Evolutionary conservation across 2,329 filamentous ascomycete species (phyloP), one percentile per base, ranked within the genome.

Genomic region (Nemania sp.): DNA sequence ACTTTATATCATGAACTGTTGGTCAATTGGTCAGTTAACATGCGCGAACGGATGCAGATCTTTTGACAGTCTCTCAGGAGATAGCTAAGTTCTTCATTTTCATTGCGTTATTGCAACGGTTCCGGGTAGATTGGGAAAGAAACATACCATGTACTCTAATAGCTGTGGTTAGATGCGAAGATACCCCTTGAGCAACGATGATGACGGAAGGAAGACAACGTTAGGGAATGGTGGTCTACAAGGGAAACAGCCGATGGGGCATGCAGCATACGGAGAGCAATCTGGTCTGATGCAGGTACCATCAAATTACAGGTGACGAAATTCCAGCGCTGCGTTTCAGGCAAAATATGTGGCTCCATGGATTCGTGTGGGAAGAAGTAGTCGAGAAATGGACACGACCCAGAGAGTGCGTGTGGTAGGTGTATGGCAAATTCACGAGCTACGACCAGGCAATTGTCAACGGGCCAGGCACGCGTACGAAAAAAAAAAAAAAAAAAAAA

Each of bases 101-200:
- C 40, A 56, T 64, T 65, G 66, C 56, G 62, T 69, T 57, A 65
- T 65, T 48, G 65, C 58, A 53, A 58, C 37, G 62, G 60, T 61
- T 53, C 58, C 60, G 48, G 64, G 65, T 67, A 67, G 64, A 67
- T 67, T 66, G 64, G 63, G 61, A 54, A 60, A 62, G 60, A 64
- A 52, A 54, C 29, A 49, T 56, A 34, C 35, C 56, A 49, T 58
- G 50, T 65, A 55, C 56, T 60, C 56, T 65, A 60, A 57, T 59
- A 53, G 39, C 57, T 34, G 48, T 57, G 50, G 62, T 49, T 57
- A 51, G 56, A 45, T 52, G 63, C 58, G 66, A 65, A 69, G 68
- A 70, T 69, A 70, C 68, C 68, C 69, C 64, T 60, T 55, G 47
- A 60, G 56, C 48, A 53, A 65, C 49, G 57, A 59, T 59, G 54